Percentiles rank a stretch among this genome's conserved stretches.
phyloP scores from a whole-genome alignment of 2,329 filamentous ascomycete species.

The Cephalotrichum gorgonifer region DNA sequence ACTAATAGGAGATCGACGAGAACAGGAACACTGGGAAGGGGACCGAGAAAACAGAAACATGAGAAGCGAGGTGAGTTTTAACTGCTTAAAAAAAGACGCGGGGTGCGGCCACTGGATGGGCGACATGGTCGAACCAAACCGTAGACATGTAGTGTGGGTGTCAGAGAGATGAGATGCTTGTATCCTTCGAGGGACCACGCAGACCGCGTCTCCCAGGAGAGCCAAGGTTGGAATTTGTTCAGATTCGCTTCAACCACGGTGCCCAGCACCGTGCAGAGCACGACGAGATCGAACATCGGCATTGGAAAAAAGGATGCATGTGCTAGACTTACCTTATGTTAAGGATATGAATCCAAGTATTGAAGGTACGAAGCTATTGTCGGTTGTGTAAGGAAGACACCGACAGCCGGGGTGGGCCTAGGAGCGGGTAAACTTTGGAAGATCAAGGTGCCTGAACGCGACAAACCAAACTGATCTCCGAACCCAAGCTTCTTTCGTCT shows the following conservation, averaged over 20 bases:
- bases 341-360: too few species aligned
- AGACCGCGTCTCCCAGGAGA: too few species aligned
- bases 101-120: not conserved
- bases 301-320: not conserved
- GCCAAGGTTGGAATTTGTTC: too few species aligned
- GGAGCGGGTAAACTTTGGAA: not conserved
- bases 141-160: too few species aligned
- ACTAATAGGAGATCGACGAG: not conserved
- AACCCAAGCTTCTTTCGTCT: not conserved
- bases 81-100: not conserved
- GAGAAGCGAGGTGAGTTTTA: not conserved
- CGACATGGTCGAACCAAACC: too few species aligned
- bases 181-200: too few species aligned
- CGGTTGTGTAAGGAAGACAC: not conserved
- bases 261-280: too few species aligned
- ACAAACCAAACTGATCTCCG: not conserved
- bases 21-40: not conserved
- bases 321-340: not conserved
- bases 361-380: too few species aligned
- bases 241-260: too few species aligned
- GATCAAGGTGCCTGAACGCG: not conserved
- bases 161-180: too few species aligned
- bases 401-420: not conserved
- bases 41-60: not conserved
- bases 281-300: too few species aligned